Base-by-base conservation (phyloP, 1,284 basidiomycete genomes). In the Ganoderma meredithae region DNA sequence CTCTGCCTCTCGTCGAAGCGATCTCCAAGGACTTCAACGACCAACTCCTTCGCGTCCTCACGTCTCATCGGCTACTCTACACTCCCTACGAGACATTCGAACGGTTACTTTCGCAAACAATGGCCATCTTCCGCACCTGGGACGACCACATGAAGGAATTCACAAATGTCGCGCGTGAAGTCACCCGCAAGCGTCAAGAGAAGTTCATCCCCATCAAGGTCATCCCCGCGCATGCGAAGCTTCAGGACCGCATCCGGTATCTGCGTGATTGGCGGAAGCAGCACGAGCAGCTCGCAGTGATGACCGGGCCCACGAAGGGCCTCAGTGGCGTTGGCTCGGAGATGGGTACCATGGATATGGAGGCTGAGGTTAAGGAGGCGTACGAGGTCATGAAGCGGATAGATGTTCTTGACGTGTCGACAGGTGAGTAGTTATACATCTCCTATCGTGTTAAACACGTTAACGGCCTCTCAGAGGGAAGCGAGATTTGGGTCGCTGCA, bases 151-250 rank as follows among this genome's bases (percentile, higher is more conserved):
- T 98, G 83, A 99, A 99, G 81, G 97, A 98, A 78, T 99, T 99
- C 77, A 98, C 96, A 25, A 97, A 97, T 76, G 95, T 98, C 59
- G 97, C 97, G 2, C 88, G 98, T 72, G 98, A 99, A 77, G 93
- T 98, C 41, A 97, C 94, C 52, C 86, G 97, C 69, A 97, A 97
- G 81, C 89, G 97, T 10, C 86, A 86, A 55, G 98, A 99, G 78
- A 94, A 93, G 81, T 99, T 99, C 80, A 95, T 99, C 69, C 97
- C 97, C 4, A 99, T 99, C 86, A 98, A 99, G 82, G 93, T 99
- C 69, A 87, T 89, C 36, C 90, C 95, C 5, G 96, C 95, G 0
- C 97, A 99, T 76, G 91, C 90, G 52, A 95, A 96, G 80, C 83
- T 99, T 58, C 95, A 97, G 80, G 96, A 98, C 76, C 86, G 97